Evolutionary conservation across 2,329 filamentous ascomycete species (phyloP).

Genomic region (Zymoseptoria brevis): DNA sequence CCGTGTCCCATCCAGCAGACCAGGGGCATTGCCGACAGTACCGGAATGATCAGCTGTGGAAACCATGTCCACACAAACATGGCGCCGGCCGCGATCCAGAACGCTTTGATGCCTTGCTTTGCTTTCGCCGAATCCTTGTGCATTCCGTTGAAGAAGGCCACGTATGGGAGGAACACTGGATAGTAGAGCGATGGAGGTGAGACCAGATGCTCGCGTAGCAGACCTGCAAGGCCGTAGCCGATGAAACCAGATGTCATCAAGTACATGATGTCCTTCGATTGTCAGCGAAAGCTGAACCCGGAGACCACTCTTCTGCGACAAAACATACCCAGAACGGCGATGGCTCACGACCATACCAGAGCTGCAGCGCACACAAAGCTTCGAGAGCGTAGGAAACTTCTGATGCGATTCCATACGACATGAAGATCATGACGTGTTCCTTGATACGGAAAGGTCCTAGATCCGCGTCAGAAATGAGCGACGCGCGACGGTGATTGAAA

Average conservation of each 20-base stretch:
- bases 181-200: constrained; percentile 83
- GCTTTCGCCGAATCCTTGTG: constrained; percentile 10
- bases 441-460: constrained; percentile 30
- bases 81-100: constrained; percentile 3
- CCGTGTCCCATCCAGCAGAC: constrained; percentile 29
- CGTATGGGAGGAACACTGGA: constrained; percentile 41
- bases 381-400: constrained; percentile 11
- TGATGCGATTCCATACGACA: constrained; percentile 26
- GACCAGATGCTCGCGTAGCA: constrained; percentile 72
- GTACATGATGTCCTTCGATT: constrained; percentile 10
- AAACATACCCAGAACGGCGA: neutral
- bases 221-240: constrained; percentile 75
- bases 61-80: constrained; percentile 30
- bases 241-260: constrained; percentile 31
- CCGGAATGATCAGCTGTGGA: constrained; percentile 27
- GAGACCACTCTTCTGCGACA: neutral
- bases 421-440: constrained; percentile 29
- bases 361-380: constrained; percentile 9
- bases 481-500: neutral
- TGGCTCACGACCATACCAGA: constrained; percentile 12
- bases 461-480: neutral
- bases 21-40: constrained; percentile 22
- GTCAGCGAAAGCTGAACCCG: neutral
- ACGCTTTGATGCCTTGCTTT: constrained; percentile 7
- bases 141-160: constrained; percentile 13